phyloP scores from a whole-genome alignment of 2,329 filamentous ascomycete genomes.

The Xylariaceae sp. region DNA sequence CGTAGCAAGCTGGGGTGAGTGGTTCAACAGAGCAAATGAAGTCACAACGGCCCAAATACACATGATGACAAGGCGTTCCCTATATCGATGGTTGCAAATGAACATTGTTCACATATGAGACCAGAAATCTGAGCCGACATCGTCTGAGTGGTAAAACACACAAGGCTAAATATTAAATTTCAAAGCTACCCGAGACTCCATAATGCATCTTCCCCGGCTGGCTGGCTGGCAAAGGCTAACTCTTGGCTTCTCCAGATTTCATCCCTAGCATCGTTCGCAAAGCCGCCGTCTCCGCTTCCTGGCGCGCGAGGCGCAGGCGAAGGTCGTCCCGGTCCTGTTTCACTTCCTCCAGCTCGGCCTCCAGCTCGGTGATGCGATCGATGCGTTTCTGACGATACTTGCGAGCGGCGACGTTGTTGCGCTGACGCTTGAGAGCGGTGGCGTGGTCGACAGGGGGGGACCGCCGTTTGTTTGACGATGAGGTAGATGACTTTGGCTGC shows the following conservation, averaged over 20 bases:
- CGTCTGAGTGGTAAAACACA: constrained; percentile 26
- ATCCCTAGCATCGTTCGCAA: constrained; percentile 50
- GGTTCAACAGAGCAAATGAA: not conserved
- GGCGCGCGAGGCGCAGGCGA: constrained; percentile 58
- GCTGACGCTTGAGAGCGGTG: constrained; percentile 55
- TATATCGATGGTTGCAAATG: constrained; percentile 26
- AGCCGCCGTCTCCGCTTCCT: constrained; percentile 64
- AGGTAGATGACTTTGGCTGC: constrained; percentile 25
- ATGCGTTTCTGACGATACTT: constrained; percentile 70
- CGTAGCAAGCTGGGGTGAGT: not conserved
- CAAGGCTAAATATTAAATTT: constrained; percentile 10
- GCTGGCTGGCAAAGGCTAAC: constrained; percentile 19
- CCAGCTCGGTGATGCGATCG: constrained; percentile 62
- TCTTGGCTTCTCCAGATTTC: constrained; percentile 27
- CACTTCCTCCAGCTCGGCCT: constrained; percentile 56
- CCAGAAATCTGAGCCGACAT: constrained; percentile 31
- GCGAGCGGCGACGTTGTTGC: constrained; percentile 69
- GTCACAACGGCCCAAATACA: not conserved
- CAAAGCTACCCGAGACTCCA: constrained; percentile 17
- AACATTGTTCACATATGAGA: constrained; percentile 21
- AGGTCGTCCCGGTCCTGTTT: constrained; percentile 62
- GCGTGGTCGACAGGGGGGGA: constrained; percentile 30
- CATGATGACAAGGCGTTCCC: constrained; percentile 32
- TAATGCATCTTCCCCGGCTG: constrained; percentile 9
- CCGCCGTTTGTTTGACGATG: constrained; percentile 29